Base-by-base conservation (phyloP, 2,329 filamentous ascomycete species). In the Stemphylium vesicarium region DNA sequence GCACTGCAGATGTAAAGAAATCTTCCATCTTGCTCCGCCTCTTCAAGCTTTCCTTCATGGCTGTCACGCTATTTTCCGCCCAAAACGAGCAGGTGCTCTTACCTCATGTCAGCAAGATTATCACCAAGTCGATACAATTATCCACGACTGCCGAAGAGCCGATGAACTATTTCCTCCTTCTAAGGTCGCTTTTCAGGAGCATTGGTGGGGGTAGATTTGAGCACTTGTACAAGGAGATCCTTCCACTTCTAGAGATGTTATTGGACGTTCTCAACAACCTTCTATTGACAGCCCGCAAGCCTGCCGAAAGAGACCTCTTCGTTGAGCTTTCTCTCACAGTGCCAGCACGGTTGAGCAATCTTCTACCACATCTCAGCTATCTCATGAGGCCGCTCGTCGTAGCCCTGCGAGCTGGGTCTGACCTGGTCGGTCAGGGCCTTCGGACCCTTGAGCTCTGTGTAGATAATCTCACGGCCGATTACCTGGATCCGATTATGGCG, bases 31-130 rank as follows among this genome's bases (percentile, higher is more conserved):
- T 99, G 31, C 80, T 99, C 45, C 86, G 96, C 50, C 86, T 99
- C 46, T 99, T 98, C 80, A 99, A 99, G 77, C 79, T 99, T 45
- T 96, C 94, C 0, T 99, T 99, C 75, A 99, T 99, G 95, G 96
- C 96, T 0, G 95, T 99, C 35, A 99, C 95, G 0, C 82, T 99
- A 1, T 99, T 99, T 75, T 92, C 92, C 0, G 84, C 85, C 8
- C 93, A 97, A 71, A 99, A 99, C 67, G 95, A 99, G 77, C 90
- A 95, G 72, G 92, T 99, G 2, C 82, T 99, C 12, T 82, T 98
- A 48, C 96, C 96, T 0, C 95, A 99, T 74, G 94, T 99, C 45
- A 93, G 96, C 50, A 96, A 96, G 72, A 96, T 99, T 61, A 92
- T 99, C 57, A 97, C 94, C 11, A 93, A 96, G 76, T 98, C 94